These are phyloP conservation scores for Mycosphaerella arachidis DNA, from an alignment of 2,329 filamentous ascomycete species.

Conservation along the genomic window DNA sequence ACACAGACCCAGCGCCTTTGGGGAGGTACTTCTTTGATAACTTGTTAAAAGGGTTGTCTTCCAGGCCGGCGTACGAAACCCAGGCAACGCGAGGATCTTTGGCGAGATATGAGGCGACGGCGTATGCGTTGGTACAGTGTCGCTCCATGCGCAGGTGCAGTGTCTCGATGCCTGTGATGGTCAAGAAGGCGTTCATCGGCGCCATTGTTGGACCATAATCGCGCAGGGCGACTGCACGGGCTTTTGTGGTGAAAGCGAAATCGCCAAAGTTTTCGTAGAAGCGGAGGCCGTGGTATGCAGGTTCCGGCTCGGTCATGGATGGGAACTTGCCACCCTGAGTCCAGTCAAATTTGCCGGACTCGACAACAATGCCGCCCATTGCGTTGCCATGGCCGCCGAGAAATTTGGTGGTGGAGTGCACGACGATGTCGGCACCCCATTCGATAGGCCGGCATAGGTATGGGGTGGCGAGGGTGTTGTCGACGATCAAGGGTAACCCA, in stretches of 20 bases:
- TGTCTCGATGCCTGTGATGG: constrained; percentile 17
- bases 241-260: constrained; percentile 14
- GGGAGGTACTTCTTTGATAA: constrained; percentile 13
- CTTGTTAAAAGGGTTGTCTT: constrained; percentile 4
- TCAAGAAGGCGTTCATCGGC: constrained; percentile 14
- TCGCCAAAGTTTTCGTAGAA: constrained; percentile 18
- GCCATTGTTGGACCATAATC: constrained; percentile 15
- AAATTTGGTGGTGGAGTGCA: constrained; percentile 16
- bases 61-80: constrained; percentile 15
- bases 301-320: constrained; percentile 15
- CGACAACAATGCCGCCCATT: constrained; percentile 16
- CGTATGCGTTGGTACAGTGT: constrained; percentile 13
- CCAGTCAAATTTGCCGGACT: constrained; percentile 19
- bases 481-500: constrained; percentile 16
- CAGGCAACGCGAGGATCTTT: constrained; percentile 12
- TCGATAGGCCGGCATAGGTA: constrained; percentile 16
- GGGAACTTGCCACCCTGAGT: constrained; percentile 11
- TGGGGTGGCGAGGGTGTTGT: constrained; percentile 16
- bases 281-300: constrained; percentile 15
- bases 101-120: constrained; percentile 12
- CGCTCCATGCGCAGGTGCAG: constrained; percentile 16
- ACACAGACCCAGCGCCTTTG: constrained; percentile 13
- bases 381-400: constrained; percentile 18
- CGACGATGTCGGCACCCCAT: constrained; percentile 16
- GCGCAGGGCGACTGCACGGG: constrained; percentile 13